Base-by-base conservation (phyloP, 179 eudicot species). In the Silene noctiflora region DNA sequence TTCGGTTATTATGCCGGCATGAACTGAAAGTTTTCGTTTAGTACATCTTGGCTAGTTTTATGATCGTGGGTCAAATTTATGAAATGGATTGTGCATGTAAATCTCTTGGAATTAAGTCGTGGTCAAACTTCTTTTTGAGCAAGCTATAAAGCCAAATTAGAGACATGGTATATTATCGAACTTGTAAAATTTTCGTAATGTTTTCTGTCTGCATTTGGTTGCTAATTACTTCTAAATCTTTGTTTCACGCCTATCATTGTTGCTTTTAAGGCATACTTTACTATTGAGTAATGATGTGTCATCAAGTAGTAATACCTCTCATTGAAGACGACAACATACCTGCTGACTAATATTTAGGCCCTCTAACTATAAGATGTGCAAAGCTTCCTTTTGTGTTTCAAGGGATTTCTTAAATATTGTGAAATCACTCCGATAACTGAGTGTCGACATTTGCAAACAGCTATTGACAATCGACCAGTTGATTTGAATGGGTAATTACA, bases 11-110 rank as follows among this genome's bases (percentile, higher is more conserved):
- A 27, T 31, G 20, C 27, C 25, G 25, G 71, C 51, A 33, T 14
- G 51, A 67, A 35, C 51, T n/a, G 5, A 67, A 65, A 4, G 9
- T 67, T 33, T 67, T 35, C n/a, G 25, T 39, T 16, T 27, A 65
- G 44, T 65, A 1, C 65, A 44, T 56, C 48, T 42, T 6, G 44
- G 53, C 24, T n/a, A 61, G 46, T 61, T 61, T 58, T 29, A 63
- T 39, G 66, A 46, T 70, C 17, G 29, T 70, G 64, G 67, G 20
- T 25, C 24, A 24, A 6, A 58, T 25, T 5, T 51, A 5, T 16
- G 46, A 77, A 75, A 19, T 4, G 39, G 55, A 51, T 61, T 44
- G 42, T 76, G 66, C 56, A 20, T 61, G 51, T 51, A 9, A 24
- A 29, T 53, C 10, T 25, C 35, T 33, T 27, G 19, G 6, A 11